Percentiles rank a stretch among this genome's conserved stretches.
phyloP scores from a whole-genome alignment of 768 basidiomycete genomes.

The Postia placenta region DNA sequence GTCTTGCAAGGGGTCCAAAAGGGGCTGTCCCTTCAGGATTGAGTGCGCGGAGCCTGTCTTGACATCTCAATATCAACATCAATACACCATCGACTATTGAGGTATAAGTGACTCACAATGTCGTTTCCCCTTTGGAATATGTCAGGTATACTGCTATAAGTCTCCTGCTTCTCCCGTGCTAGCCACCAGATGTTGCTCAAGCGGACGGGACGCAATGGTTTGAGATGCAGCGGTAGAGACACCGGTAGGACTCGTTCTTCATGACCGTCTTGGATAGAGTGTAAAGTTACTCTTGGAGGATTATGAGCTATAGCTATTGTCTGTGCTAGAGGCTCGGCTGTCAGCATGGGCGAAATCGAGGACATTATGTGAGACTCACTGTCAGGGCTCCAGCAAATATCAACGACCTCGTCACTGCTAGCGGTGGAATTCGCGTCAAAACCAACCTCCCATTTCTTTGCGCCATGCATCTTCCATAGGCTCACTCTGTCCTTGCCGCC shows the following conservation, averaged over 20 bases:
- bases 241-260: conserved; percentile 44
- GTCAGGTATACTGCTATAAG: conserved; percentile 53
- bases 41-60: conserved; percentile 79
- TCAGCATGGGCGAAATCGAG: conserved; percentile 6
- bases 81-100: neutral
- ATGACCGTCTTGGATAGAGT: conserved; percentile 74
- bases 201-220: conserved; percentile 16
- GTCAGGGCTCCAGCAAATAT: conserved; percentile 77
- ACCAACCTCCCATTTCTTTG: conserved; percentile 79
- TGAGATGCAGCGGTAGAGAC: conserved; percentile 9
- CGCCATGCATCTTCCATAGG: conserved; percentile 76
- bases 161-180: conserved; percentile 36
- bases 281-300: conserved; percentile 61
- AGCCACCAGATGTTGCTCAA: conserved; percentile 74
- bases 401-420: conserved; percentile 42
- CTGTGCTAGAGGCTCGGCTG: conserved; percentile 39
- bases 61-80: neutral
- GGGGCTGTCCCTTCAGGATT: conserved; percentile 59
- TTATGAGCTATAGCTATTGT: conserved; percentile 61
- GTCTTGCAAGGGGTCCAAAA: conserved; percentile 66
- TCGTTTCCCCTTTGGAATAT: conserved; percentile 64
- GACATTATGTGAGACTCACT: conserved; percentile 45
- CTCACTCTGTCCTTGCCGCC: conserved; percentile 66
- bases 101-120: conserved; percentile 40
- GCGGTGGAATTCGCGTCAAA: conserved; percentile 35